phyloP scores from a whole-genome alignment of 768 basidiomycete genomes.

The Chalciporus chontae region DNA sequence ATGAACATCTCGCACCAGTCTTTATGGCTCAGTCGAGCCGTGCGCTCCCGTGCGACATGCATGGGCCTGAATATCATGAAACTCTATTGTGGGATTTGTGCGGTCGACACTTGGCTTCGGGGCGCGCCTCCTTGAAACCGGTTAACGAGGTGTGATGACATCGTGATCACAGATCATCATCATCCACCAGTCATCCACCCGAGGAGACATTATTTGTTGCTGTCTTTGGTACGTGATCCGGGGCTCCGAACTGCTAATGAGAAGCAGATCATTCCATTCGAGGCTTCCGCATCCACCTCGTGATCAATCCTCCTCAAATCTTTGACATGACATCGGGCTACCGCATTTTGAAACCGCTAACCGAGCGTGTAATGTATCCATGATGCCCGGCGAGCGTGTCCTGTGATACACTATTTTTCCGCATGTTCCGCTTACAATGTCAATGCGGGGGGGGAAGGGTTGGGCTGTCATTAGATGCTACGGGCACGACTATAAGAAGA shows the following conservation, averaged over 20 bases:
- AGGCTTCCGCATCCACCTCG: too few species aligned
- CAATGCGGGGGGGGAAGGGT: not conserved
- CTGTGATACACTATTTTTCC: not conserved
- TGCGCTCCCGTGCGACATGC: too few species aligned
- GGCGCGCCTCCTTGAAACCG: too few species aligned
- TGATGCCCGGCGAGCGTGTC: not conserved
- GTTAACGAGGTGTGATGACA: too few species aligned
- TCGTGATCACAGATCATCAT: not conserved
- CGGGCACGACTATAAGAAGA: constrained; percentile 3
- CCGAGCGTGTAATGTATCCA: not conserved
- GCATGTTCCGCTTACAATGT: not conserved
- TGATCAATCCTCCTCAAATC: not conserved
- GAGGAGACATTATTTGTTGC: not conserved
- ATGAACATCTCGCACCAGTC: too few species aligned
- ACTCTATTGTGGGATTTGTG: not conserved
- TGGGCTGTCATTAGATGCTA: not conserved
- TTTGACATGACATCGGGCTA: too few species aligned
- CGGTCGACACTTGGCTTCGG: not conserved
- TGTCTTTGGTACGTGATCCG: not conserved
- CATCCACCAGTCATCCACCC: too few species aligned
- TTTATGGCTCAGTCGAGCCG: too few species aligned
- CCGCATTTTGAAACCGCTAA: not conserved
- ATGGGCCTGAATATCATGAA: not conserved
- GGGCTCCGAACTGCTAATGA: not conserved
- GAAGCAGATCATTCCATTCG: too few species aligned